These are phyloP conservation scores for Colletotrichum sp. DNA, from an alignment of 2,329 filamentous ascomycete genomes.

Conservation along the genomic window DNA sequence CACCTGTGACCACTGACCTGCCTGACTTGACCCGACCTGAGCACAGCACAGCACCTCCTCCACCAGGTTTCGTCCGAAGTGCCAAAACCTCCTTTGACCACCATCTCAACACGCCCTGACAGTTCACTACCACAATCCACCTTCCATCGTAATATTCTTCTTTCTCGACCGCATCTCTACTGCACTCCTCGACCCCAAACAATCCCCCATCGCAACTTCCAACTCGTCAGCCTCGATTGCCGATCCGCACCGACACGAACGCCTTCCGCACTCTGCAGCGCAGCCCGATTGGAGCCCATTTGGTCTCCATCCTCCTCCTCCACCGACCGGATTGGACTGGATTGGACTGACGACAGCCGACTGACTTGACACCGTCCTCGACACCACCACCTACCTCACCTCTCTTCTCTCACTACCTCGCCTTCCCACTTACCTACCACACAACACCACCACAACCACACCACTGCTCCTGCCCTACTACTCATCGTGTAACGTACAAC, in stretches of 20 bases:
- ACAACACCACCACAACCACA: not conserved
- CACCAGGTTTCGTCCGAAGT: slow-evolving; percentile 21
- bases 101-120: slow-evolving; percentile 14
- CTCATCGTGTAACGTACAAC: not conserved
- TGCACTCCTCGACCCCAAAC: not conserved
- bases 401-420: not conserved
- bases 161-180: not conserved
- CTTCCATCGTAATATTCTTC: slow-evolving; percentile 10
- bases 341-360: not conserved
- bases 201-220: not conserved
- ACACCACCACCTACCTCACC: not conserved
- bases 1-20: not conserved
- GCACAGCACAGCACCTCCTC: slow-evolving; percentile 6
- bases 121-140: slow-evolving; percentile 5
- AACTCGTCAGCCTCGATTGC: not conserved
- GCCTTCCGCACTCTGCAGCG: not conserved
- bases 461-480: not conserved
- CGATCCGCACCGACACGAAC: not conserved
- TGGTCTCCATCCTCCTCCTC: not conserved
- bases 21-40: not conserved
- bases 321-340: not conserved
- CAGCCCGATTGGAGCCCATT: slow-evolving; percentile 20
- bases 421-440: not conserved
- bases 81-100: slow-evolving; percentile 21
- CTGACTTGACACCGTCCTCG: not conserved